A percentile compares a stretch with the other conserved stretches of the same genome.
Conservation (phyloP, 192 early-diverging fungal species). For the Obelidium mucronatum region DNA sequence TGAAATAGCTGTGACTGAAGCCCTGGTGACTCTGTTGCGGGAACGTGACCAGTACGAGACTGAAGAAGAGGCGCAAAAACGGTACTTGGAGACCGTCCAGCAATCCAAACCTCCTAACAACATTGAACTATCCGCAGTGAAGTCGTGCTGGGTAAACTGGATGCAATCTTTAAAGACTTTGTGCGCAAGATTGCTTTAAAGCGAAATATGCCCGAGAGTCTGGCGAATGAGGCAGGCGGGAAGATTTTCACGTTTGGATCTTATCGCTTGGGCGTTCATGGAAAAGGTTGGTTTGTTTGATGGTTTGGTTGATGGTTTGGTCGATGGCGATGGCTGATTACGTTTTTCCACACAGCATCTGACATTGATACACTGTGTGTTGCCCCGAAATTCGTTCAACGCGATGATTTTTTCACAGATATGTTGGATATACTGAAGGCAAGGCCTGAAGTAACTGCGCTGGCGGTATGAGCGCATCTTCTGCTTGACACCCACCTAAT, state of each 20-base stretch:
- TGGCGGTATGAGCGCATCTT: conserved; percentile 72
- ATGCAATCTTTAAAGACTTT: conserved; percentile 91
- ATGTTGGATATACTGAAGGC: conserved; percentile 88
- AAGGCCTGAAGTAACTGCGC: conserved; percentile 84
- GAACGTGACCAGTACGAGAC: conserved; percentile 86
- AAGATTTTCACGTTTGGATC: conserved; percentile 99
- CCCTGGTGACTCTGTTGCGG: conserved; percentile 73
- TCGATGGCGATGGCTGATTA: neutral
- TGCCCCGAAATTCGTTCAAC: conserved; percentile 84
- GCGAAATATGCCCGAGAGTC: conserved; percentile 76
- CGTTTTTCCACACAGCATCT: conserved; percentile 74
- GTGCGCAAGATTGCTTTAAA: conserved; percentile 80
- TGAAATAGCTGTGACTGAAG: conserved; percentile 76
- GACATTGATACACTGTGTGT: conserved; percentile 99
- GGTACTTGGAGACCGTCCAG: conserved; percentile 57
- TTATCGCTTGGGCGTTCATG: conserved; percentile 94
- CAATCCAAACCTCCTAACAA: neutral
- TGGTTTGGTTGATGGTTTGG: neutral
- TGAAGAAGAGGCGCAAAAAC: conserved; percentile 80
- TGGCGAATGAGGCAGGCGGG: conserved; percentile 89
- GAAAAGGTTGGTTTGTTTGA: conserved; percentile 62
- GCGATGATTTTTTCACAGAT: conserved; percentile 91
- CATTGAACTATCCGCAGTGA: conserved; percentile 57
- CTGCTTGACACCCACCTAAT: neutral
- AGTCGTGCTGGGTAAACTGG: conserved; percentile 86